Conservation (phyloP, 2,329 filamentous ascomycete species). For the Grosmannia serpens region DNA sequence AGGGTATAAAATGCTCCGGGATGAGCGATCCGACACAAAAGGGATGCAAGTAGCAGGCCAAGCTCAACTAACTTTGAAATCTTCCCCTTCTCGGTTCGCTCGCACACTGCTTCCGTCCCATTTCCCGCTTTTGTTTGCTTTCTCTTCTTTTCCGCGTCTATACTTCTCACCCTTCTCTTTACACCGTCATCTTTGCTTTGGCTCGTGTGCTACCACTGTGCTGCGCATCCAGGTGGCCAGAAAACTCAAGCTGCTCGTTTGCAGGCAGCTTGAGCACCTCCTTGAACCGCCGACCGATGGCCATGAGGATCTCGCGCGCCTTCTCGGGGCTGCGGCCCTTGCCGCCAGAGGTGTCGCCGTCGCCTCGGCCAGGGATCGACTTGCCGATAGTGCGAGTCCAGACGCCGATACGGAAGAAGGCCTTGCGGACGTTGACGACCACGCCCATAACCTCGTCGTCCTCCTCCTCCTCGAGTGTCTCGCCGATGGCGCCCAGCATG, state of each 20-base stretch:
- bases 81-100: background rate
- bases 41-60: background rate
- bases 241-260: constrained; percentile 80
- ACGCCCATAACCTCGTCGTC: constrained; percentile 99
- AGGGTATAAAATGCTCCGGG: background rate
- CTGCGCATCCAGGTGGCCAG: constrained; percentile 88
- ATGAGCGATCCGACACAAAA: background rate
- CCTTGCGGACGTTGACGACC: constrained; percentile 96
- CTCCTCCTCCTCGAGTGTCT: constrained; percentile 88
- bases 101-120: background rate
- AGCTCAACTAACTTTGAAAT: background rate
- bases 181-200: constrained; percentile 87
- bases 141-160: background rate
- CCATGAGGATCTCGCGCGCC: constrained; percentile 71
- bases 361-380: constrained; percentile 63
- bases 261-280: constrained; percentile 70
- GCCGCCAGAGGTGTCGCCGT: constrained; percentile 59
- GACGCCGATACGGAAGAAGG: constrained; percentile 92
- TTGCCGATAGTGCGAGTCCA: constrained; percentile 95
- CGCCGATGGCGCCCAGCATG: constrained; percentile 92
- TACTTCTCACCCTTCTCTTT: constrained; percentile 19
- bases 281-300: constrained; percentile 88
- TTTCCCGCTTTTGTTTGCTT: background rate
- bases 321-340: constrained; percentile 72
- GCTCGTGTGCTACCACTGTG: constrained; percentile 88